Conservation (phyloP, 139 green algal species). For the Astrephomene gubernaculifera region DNA sequence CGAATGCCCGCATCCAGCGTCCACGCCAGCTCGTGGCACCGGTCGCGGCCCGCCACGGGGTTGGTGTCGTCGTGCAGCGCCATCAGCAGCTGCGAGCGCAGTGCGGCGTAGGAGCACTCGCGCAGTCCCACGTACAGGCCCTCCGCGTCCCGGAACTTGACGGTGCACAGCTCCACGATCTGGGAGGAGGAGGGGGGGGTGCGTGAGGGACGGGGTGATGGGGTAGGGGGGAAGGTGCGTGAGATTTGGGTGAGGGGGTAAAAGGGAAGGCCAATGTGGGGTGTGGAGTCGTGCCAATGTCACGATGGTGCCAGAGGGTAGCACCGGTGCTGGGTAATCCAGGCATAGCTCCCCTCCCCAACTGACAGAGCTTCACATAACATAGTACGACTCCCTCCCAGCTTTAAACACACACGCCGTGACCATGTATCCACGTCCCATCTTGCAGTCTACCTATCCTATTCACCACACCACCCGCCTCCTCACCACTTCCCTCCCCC, state of each 20-base stretch:
- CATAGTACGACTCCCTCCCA: no score
- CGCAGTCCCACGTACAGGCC: conserved; percentile 61
- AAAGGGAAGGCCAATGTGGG: no score
- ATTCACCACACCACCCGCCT: no score
- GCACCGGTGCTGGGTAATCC: no score
- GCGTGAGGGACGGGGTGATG: background rate
- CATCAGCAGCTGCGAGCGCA: conserved; percentile 87
- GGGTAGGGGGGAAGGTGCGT: background rate
- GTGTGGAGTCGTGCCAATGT: no score
- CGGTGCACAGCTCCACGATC: conserved; percentile 71
- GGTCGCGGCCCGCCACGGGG: conserved; percentile 32
- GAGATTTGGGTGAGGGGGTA: background rate
- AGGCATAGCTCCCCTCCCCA: no score
- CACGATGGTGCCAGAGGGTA: no score
- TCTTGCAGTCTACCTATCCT: no score
- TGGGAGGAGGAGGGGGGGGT: background rate
- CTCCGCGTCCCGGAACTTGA: conserved; percentile 66
- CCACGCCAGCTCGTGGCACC: conserved; percentile 78
- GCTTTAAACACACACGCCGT: no score
- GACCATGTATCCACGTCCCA: no score
- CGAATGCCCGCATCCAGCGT: conserved; percentile 72
- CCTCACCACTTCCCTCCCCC: background rate
- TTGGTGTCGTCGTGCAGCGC: conserved; percentile 79
- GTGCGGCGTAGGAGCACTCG: conserved; percentile 72
- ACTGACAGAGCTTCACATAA: no score